phyloP scores from a whole-genome alignment of 1,284 basidiomycete genomes.

The Chalciporus sp. region DNA sequence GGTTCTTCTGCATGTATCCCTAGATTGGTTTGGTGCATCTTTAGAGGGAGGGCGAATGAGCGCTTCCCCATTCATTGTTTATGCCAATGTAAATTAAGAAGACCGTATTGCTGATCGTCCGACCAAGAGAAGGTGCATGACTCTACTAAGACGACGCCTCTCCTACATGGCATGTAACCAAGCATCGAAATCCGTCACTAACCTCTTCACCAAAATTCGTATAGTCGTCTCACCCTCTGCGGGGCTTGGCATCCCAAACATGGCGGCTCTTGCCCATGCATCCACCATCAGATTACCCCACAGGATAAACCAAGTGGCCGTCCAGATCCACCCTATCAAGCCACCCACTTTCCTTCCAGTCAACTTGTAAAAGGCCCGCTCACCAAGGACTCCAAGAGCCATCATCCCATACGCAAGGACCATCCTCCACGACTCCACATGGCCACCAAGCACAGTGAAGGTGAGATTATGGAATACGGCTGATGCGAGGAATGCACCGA shows the following conservation, averaged over 20 bases:
- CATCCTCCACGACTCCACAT: constrained; percentile 45
- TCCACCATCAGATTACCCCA: constrained; percentile 52
- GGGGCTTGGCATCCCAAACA: constrained; percentile 31
- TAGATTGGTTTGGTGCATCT: too few relatives aligned
- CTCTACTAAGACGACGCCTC: too few relatives aligned
- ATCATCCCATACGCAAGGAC: constrained; percentile 57
- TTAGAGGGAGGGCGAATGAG: too few relatives aligned
- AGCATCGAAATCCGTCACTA: constrained; percentile 34
- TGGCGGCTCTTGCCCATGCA: constrained; percentile 49
- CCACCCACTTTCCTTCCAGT: constrained; percentile 44
- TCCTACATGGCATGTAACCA: too few relatives aligned
- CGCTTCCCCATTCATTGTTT: too few relatives aligned
- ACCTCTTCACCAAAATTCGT: constrained; percentile 26
- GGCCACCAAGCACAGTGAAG: constrained; percentile 52
- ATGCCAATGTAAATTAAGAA: too few relatives aligned
- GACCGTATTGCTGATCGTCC: too few relatives aligned
- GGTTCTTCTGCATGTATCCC: too few relatives aligned
- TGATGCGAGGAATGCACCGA: constrained; percentile 59
- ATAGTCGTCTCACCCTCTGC: constrained; percentile 21
- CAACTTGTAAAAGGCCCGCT: constrained; percentile 38
- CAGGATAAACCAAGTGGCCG: constrained; percentile 45
- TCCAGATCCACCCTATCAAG: constrained; percentile 51
- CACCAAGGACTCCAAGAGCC: constrained; percentile 51
- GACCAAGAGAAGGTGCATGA: too few relatives aligned
- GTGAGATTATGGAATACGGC: constrained; percentile 54